These are phyloP conservation scores for Suillus americanus DNA, from an alignment of 768 basidiomycete species.

Conservation along the genomic window DNA sequence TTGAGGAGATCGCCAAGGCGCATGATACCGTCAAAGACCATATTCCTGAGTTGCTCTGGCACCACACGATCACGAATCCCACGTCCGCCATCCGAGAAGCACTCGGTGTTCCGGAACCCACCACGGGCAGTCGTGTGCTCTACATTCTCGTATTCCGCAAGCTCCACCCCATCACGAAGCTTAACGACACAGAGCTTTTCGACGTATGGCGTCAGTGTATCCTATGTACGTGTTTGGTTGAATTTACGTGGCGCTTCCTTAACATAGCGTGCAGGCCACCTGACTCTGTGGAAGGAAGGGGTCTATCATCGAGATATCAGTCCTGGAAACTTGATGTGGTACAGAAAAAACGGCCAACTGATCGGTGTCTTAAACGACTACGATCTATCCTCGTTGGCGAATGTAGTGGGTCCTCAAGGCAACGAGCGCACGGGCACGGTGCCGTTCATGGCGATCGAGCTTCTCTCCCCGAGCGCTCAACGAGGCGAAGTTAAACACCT, in stretches of 20 bases:
- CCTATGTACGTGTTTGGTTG: too few relatives aligned
- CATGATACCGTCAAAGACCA: background rate
- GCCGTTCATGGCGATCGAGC: background rate
- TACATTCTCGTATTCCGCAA: too few relatives aligned
- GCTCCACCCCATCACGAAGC: too few relatives aligned
- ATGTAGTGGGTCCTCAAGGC: background rate
- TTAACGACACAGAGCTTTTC: too few relatives aligned
- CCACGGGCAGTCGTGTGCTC: background rate
- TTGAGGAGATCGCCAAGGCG: background rate
- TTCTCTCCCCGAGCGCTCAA: background rate
- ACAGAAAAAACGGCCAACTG: background rate
- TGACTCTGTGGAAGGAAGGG: background rate
- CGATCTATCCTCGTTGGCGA: background rate
- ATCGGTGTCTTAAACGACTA: constrained; percentile 18
- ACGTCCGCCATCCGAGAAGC: background rate
- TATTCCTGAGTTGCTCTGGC: too few relatives aligned
- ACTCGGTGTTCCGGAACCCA: background rate
- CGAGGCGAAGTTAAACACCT: background rate
- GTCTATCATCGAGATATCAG: constrained; percentile 10
- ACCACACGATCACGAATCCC: too few relatives aligned
- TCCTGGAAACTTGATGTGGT: constrained; percentile 15
- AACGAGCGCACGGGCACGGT: background rate
- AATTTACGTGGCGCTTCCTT: background rate
- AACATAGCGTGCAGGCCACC: background rate
- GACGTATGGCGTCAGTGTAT: too few relatives aligned